Evolutionary conservation across 345 rosid species (phyloP).

Genomic region (Syzygium aqueum): DNA sequence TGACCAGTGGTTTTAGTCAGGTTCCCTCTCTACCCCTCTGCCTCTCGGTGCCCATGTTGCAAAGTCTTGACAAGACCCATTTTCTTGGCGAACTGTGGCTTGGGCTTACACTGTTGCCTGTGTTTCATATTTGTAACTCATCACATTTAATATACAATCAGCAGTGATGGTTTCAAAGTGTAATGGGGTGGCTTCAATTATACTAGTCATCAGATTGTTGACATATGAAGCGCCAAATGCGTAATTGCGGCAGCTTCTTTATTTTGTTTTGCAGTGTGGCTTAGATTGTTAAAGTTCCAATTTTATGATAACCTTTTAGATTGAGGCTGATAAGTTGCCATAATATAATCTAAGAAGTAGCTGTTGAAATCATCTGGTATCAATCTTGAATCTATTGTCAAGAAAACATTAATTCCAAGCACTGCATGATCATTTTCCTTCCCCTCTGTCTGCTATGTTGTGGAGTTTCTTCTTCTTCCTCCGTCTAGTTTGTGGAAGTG

Average conservation of each 20-base stretch:
- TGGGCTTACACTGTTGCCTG: background rate
- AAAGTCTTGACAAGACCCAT: background rate
- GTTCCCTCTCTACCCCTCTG: background rate
- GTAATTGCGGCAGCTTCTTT: background rate
- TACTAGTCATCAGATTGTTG: background rate
- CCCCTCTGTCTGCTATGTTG: background rate
- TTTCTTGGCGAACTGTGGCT: background rate
- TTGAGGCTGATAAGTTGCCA: background rate
- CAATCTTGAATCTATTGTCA: background rate
- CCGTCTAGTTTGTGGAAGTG: background rate
- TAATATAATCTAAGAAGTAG: background rate
- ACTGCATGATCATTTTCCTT: background rate
- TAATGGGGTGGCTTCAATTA: background rate
- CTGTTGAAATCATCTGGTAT: background rate
- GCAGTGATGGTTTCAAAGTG: background rate
- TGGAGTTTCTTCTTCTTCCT: background rate
- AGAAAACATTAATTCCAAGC: background rate
- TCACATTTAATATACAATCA: background rate
- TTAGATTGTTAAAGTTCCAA: background rate
- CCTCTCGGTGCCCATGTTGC: background rate
- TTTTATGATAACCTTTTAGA: background rate
- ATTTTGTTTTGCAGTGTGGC: background rate
- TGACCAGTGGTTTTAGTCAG: background rate
- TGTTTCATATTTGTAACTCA: background rate
- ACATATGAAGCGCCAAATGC: background rate